Evolutionary conservation across 2,329 filamentous ascomycete species (phyloP).

Genomic region (Arthrocladium fulminans): DNA sequence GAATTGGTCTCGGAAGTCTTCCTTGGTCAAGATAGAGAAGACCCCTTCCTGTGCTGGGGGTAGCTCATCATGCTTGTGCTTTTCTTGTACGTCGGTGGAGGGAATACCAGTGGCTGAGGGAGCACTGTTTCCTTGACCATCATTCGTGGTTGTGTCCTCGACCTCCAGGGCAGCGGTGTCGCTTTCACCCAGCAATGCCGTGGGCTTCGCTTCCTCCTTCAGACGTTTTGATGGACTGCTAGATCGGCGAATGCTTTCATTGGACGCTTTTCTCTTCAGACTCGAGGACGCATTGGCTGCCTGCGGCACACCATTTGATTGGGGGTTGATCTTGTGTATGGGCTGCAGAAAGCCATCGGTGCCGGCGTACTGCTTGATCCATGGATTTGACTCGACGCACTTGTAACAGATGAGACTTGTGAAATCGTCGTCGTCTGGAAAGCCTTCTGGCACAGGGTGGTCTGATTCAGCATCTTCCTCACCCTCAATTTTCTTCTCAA

Average conservation of each 20-base stretch:
- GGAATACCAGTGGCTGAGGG: constrained; percentile 13
- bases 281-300: background rate
- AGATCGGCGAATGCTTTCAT: constrained; percentile 6
- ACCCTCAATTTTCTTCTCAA: constrained; percentile 29
- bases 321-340: constrained; percentile 44
- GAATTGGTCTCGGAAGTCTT: constrained; percentile 68
- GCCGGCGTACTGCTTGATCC: constrained; percentile 83
- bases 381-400: constrained; percentile 76
- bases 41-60: constrained; percentile 46
- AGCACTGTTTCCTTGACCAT: constrained; percentile 14
- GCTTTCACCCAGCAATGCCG: constrained; percentile 12
- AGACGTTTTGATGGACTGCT: constrained; percentile 50
- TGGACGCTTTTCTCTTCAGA: constrained; percentile 40
- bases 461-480: constrained; percentile 28
- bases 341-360: constrained; percentile 69
- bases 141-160: constrained; percentile 43
- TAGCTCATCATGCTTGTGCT: constrained; percentile 55
- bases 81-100: constrained; percentile 4
- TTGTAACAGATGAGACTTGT: constrained; percentile 90
- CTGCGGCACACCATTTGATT: background rate
- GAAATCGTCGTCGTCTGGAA: constrained; percentile 82
- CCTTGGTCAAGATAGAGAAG: constrained; percentile 75
- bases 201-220: constrained; percentile 46
- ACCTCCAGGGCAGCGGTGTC: constrained; percentile 18
- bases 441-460: constrained; percentile 68